phyloP scores from a whole-genome alignment of 1,284 basidiomycete species.

The Trametes sp. region DNA sequence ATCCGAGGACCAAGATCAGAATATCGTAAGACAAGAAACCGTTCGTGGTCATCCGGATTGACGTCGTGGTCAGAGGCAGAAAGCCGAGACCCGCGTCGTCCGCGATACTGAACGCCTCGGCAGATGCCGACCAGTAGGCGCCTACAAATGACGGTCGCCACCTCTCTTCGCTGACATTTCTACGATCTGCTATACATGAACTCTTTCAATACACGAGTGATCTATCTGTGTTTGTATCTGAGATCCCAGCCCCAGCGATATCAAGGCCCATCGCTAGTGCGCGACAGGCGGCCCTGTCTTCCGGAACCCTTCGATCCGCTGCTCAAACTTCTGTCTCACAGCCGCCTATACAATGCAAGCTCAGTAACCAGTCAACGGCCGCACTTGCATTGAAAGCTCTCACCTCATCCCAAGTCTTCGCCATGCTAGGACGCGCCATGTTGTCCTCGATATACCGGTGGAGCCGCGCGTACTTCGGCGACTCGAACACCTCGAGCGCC shows the following conservation, averaged over 20 bases:
- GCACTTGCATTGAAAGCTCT: background rate
- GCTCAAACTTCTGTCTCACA: background rate
- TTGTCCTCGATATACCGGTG: background rate
- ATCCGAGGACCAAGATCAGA: constrained; percentile 46
- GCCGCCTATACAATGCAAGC: background rate
- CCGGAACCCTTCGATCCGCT: background rate
- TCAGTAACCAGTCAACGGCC: background rate
- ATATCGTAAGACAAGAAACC: constrained; percentile 44
- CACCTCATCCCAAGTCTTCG: background rate
- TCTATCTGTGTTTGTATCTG: no score
- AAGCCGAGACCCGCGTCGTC: no score
- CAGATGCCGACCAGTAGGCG: no score
- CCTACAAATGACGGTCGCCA: no score
- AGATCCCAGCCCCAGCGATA: no score
- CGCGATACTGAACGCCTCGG: no score
- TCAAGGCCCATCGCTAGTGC: no score
- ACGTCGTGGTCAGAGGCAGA: no score
- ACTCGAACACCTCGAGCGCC: background rate
- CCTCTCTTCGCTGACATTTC: no score
- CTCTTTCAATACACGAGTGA: no score
- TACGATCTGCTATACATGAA: no score
- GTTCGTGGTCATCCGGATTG: background rate
- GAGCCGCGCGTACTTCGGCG: background rate
- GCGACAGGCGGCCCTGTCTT: background rate
- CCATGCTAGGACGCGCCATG: background rate